Base-by-base conservation (phyloP, 2,329 filamentous ascomycete species). In the Lachnellula hyalina region DNA sequence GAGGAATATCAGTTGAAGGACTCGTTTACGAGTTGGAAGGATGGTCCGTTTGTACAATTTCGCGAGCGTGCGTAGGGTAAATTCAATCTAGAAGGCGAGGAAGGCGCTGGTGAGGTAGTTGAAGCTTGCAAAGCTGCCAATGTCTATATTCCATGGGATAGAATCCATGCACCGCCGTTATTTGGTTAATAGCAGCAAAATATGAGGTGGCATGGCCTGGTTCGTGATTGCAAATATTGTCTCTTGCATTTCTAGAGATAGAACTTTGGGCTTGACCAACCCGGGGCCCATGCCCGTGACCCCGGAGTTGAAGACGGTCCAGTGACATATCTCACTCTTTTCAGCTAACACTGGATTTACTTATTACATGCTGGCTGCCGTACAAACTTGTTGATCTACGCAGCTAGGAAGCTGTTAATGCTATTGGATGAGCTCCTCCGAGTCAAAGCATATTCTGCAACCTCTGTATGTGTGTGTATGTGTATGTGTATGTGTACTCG, bases 21-120 rank as follows among this genome's bases (percentile, higher is more conserved):
- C 67, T 85, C 82, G 17, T 90, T 91, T 70, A 89, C 87, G 34
- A 87, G 85, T 63, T 74, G 80, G 63, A 91, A 90, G 74, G 79
- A 87, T 64, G 87, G 87, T 0, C 83, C 85, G 0, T 76, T 87
- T 72, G 74, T 90, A 54, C 81, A 89, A 72, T 86, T 86, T 64
- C 68, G 73, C 63, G 72, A 59, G 60, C 53, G 58, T 11, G 32
- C 19, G 41, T 32, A 32, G 28, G 28, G 28, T 32, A 9, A 11
- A 32, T 14, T 3, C 12, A 17, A 1, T 38, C 40, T 49, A 23
- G 47, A 38, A 49, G 5, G 34, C 47, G 47, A 40, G 7, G 32
- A 21, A 36, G 14, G 47, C 34, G 17, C n/a, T 38, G 1, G 15
- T 35, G 47, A 49, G 19, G n/a, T 38, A 38, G 32, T 49, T 49